Evolutionary conservation across 2,329 filamentous ascomycete genomes (phyloP), one percentile per base, ranked within the genome.

Genomic region (Fusarium albosuccineum): DNA sequence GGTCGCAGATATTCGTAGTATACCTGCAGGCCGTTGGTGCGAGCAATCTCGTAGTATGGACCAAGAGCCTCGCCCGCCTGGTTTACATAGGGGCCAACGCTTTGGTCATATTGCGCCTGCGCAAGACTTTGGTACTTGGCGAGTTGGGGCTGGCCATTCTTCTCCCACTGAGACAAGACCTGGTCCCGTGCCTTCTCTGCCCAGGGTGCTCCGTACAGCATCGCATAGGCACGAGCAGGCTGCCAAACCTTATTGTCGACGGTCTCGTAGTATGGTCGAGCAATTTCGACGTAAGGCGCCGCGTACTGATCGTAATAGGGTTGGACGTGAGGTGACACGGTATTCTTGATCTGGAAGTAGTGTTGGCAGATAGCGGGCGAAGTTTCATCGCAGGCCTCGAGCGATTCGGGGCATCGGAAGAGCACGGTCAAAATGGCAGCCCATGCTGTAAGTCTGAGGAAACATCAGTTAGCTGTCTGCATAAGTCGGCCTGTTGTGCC

Each of bases 271-370:
- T 98, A 97, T 1, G 95, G 95, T 62, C 87, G 88, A 36, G 87
- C 90, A 50, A 88, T 81, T 37, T 94, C 86, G 64, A 97, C 88
- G 75, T 97, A 96, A 3, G 93, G 92, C 6, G 91, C 91, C 26
- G 92, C 91, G 74, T 97, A 97, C 60, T 87, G 79, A 70, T 95
- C 83, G 79, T 97, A 98, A 80, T 97, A 97, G 3, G 94, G 95
- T 71, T 90, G 85, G 33, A 97, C 74, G 77, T 95, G 91, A 4
- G 96, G 96, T 27, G 88, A 81, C 62, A 94, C 82, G 59, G 81
- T 74, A 17, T 85, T 79, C 84, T 89, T 82, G 82, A 89, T 71
- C 80, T 89, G 80, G 82, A 91, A 85, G 85, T 97, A 97, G 9
- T 92, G 90, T 74, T 90, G 90, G 86, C 96, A 99, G 64, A 98